Conservation (phyloP, 2,329 filamentous ascomycete genomes). For the Fusarium oligoseptatum region DNA sequence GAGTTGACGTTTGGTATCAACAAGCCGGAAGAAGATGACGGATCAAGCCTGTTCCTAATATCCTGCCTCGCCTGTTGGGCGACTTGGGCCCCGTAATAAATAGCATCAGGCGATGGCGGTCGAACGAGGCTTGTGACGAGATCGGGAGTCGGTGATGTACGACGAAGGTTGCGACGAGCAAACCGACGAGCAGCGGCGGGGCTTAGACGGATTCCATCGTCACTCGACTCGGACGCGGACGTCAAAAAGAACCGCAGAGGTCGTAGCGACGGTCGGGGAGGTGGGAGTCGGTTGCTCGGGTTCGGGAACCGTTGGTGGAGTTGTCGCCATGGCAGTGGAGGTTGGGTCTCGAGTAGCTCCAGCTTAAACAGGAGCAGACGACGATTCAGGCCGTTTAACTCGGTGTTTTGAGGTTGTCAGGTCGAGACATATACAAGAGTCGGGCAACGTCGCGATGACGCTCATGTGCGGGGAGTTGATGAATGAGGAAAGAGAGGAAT, state of each 20-base stretch:
- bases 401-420: slow-evolving; percentile 13
- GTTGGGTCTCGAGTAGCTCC: slow-evolving; percentile 11
- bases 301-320: slow-evolving; percentile 32
- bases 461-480: slow-evolving; percentile 23
- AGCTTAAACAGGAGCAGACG: slow-evolving; percentile 13
- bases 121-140: slow-evolving; percentile 57
- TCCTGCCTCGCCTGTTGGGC: slow-evolving; percentile 42
- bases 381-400: slow-evolving; percentile 14
- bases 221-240: slow-evolving; percentile 52
- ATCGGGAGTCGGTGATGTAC: slow-evolving; percentile 54
- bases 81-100: slow-evolving; percentile 48
- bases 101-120: slow-evolving; percentile 53
- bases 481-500: slow-evolving; percentile 21
- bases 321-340: slow-evolving; percentile 36
- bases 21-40: slow-evolving; percentile 27
- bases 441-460: slow-evolving; percentile 38
- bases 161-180: slow-evolving; percentile 53
- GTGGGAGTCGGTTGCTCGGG: slow-evolving; percentile 29
- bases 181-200: slow-evolving; percentile 53
- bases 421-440: slow-evolving; percentile 27
- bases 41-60: slow-evolving; percentile 24
- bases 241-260: slow-evolving; percentile 25
- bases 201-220: slow-evolving; percentile 53
- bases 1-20: slow-evolving; percentile 41
- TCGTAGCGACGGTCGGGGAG: slow-evolving; percentile 15